These are phyloP conservation scores for Trichoderma sp. DNA, from an alignment of 2,329 filamentous ascomycete species.

Conservation along the genomic window DNA sequence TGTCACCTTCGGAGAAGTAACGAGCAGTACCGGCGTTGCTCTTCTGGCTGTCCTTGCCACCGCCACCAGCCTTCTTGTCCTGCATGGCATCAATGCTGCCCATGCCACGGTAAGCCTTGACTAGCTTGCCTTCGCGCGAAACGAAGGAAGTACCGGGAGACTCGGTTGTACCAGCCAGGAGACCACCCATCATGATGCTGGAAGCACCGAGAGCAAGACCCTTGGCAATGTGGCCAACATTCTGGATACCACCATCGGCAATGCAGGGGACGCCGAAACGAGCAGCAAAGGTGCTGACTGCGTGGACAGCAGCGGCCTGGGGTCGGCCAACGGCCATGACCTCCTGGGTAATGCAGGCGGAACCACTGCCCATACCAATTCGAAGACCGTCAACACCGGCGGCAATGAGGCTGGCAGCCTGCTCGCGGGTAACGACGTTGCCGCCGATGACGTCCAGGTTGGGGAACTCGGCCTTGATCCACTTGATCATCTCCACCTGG, in stretches of 20 bases:
- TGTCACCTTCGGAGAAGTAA: constrained; percentile 97
- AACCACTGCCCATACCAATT: constrained; percentile 98
- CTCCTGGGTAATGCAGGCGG: constrained; percentile 98
- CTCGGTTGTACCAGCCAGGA: constrained; percentile 94
- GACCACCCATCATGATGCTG: constrained; percentile 98
- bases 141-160: constrained; percentile 97
- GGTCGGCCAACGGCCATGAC: constrained; percentile 98
- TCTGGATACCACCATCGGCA: constrained; percentile 96
- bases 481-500: constrained; percentile 98
- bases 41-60: constrained; percentile 69
- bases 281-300: constrained; percentile 83
- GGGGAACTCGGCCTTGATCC: constrained; percentile 84
- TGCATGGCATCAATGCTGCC: constrained; percentile 99
- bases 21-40: constrained; percentile 94
- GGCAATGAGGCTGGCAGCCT: constrained; percentile 87
- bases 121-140: constrained; percentile 92
- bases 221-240: constrained; percentile 98
- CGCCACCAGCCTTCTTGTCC: constrained; percentile 88
- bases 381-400: constrained; percentile 94
- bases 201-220: constrained; percentile 90
- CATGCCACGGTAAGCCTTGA: constrained; percentile 99
- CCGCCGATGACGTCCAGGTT: constrained; percentile 91
- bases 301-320: constrained; percentile 89
- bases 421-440: constrained; percentile 97
- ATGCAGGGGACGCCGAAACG: constrained; percentile 97